Conservation (phyloP, 2,329 filamentous ascomycete species). For the Neopestalotiopsis rosae region DNA sequence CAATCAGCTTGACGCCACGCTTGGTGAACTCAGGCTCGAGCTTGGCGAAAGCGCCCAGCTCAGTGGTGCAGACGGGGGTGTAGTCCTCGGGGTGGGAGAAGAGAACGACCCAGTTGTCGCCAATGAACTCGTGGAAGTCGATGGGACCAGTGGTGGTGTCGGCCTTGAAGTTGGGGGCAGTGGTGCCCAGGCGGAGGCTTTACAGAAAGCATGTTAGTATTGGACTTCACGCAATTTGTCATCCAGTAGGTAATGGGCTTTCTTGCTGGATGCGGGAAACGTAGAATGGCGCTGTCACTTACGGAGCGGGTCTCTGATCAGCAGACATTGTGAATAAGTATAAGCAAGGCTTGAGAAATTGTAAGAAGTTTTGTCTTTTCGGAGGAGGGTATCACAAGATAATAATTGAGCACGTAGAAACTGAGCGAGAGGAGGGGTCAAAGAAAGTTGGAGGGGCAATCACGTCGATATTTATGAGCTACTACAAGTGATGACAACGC, state of each 20-base stretch:
- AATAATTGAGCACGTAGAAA: slow-evolving; percentile 2
- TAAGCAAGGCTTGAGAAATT: not conserved
- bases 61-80: slow-evolving; percentile 94
- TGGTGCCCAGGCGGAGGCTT: slow-evolving; percentile 68
- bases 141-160: slow-evolving; percentile 80
- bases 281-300: slow-evolving; percentile 23
- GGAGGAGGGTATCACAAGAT: slow-evolving; percentile 7
- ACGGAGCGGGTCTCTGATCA: slow-evolving; percentile 33
- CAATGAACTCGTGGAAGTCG: slow-evolving; percentile 83
- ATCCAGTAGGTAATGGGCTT: not conserved
- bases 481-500: not conserved
- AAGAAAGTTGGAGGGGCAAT: slow-evolving; percentile 2
- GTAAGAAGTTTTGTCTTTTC: not conserved
- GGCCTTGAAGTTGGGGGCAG: slow-evolving; percentile 83
- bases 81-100: slow-evolving; percentile 91
- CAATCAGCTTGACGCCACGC: slow-evolving; percentile 89
- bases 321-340: slow-evolving; percentile 32
- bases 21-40: slow-evolving; percentile 86
- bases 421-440: not conserved
- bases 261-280: not conserved
- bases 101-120: slow-evolving; percentile 79
- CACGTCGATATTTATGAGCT: slow-evolving; percentile 7
- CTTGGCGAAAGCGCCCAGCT: slow-evolving; percentile 92
- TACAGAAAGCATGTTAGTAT: not conserved
- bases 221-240: not conserved